Conservation (phyloP, 352 stramenopile species). For the Phytophthora colocasiae region DNA sequence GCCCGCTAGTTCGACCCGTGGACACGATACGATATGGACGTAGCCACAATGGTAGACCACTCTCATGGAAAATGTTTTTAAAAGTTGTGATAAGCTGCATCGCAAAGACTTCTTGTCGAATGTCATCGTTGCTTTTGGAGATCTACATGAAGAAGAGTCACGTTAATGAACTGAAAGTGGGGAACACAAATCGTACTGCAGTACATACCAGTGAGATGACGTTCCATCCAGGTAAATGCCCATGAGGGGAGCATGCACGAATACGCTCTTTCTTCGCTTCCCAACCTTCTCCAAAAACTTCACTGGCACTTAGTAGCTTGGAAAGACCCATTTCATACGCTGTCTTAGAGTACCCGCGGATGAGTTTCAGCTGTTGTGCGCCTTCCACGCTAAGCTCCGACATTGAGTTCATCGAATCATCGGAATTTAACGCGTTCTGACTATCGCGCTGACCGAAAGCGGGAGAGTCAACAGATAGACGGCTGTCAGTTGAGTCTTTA, state of each 20-base stretch:
- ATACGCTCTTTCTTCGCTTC: conserved; percentile 94
- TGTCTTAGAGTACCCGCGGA: conserved; percentile 63
- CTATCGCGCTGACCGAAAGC: conserved; percentile 10
- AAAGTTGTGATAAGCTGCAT: conserved; percentile 96
- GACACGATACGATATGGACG: conserved; percentile 95
- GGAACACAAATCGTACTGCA: background rate
- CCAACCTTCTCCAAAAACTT: conserved; percentile 94
- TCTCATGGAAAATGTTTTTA: conserved; percentile 92
- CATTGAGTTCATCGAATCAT: conserved; percentile 35
- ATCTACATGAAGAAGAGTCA: conserved; percentile 56
- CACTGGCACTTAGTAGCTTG: conserved; percentile 63
- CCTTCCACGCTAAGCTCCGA: conserved; percentile 19
- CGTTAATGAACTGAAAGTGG: too few relatives aligned
- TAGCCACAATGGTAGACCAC: conserved; percentile 93
- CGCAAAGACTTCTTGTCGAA: conserved; percentile 96
- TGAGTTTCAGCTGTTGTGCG: conserved; percentile 42
- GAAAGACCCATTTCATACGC: conserved; percentile 74
- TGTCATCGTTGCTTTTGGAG: conserved; percentile 97
- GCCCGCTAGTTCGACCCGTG: conserved; percentile 90
- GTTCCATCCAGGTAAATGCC: conserved; percentile 91
- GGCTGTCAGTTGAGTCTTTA: background rate
- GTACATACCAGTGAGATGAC: conserved; percentile 85
- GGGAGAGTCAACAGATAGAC: conserved; percentile 2
- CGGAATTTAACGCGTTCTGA: conserved; percentile 5
- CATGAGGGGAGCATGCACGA: conserved; percentile 85